Base-by-base conservation (phyloP, 345 rosid species). In the Arabis alpina region DNA sequence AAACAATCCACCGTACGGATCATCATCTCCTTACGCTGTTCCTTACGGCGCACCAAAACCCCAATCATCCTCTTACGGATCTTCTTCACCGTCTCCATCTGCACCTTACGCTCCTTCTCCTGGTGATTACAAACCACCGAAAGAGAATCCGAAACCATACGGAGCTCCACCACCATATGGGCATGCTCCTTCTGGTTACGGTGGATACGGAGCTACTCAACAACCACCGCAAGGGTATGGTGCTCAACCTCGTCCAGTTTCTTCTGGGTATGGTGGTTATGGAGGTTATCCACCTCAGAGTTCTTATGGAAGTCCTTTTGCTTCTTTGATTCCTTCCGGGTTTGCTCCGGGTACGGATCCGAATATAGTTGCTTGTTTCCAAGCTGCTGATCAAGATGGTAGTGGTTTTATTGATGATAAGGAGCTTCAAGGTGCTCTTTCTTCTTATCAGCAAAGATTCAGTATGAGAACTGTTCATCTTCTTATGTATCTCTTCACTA, bases 341-440 rank as follows among this genome's bases (percentile, higher is more conserved):
- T 94, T 93, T 70, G 88, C 95, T 14, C 95, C 94, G 8, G 96
- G 91, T 4, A 91, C 96, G n/a, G 96, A 91, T 76, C 93, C 99
- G 24, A 84, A 40, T 77, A 51, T 94, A 52, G 77, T 94, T 66
- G 88, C 96, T 32, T 83, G 92, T 70, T 93, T 91, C 58, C 92
- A 86, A 68, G 34, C 78, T 61, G 97, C 99, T 11, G 97, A 91
- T 79, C 88, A 76, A 76, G 99, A 94, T 70, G 82, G 90, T 8
- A 94, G 99, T 71, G 97, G 96, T 0, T 69, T 89, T 39, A 89
- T 91, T 60, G 97, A 94, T 54, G 99, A 94, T 37, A 89, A 81
- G 64, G 99, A 94, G 77, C 81, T 91, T 55, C 96, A 94, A 79
- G 82, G 85, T 51, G 99, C 96, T 28, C 82, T 94, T 10, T 87